Evolutionary conservation across 2,329 filamentous ascomycete genomes (phyloP), one percentile per base, ranked within the genome.

Genomic region (Ambrosiella xylebori): DNA sequence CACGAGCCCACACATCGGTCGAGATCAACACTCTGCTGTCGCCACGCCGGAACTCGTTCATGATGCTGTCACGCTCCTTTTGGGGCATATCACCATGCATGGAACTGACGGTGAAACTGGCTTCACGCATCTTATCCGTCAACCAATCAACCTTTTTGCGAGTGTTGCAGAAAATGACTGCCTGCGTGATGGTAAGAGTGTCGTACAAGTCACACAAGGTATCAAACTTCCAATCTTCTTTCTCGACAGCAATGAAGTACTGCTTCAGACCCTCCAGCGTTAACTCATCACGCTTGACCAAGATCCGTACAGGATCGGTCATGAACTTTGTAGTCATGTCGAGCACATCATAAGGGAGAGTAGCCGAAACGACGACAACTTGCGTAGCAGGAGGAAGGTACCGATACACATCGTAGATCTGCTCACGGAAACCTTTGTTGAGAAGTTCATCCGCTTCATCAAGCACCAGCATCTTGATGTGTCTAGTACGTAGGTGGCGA

Each of bases 251-350:
- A 66, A 98, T 97, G 70, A 96, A 98, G 76, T 96, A 98, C 71
- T 98, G 93, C 76, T 97, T 97, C 56, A 98, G 78, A 59, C 93
- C 93, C 73, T 97, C 93, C 55, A 98, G 81, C 1, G 93, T 98
- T 76, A 98, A 75, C 71, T 98, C 93, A 71, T 97, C 93, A 84
- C 90, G 90, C 82, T 97, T 96, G 70, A 97, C 91, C 35, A 97
- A 79, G 67, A 97, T 95, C 64, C 91, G 86, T 51, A 96, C 91
- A 0, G 91, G 91, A 66, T 97, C 91, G 35, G 88, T 95, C 93
- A 98, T 98, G 79, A 98, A 98, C 72, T 97, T 97, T 64, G 91
- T 97, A 38, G 93, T 98, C 86, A 98, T 95, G 71, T 97, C 91
- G 57, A 98, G 81, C 17, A 98, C 93, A 68, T 98, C 93, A 76